A percentile compares a stretch with the other conserved stretches of the same genome.
These are phyloP conservation scores for Bretschneidera sinensis DNA, from an alignment of 345 rosid species.

Conservation along the genomic window DNA sequence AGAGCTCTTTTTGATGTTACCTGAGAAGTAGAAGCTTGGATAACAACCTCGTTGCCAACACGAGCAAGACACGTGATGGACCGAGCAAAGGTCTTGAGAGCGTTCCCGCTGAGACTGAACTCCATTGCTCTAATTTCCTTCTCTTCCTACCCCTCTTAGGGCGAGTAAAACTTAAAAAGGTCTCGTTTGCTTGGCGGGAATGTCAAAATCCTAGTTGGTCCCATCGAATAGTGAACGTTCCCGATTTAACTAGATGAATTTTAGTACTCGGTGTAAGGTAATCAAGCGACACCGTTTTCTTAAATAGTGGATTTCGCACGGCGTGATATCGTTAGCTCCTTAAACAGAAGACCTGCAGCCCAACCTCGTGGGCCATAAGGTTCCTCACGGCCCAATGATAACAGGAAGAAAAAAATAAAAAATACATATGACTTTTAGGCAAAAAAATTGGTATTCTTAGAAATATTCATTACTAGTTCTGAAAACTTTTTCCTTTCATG, in stretches of 20 bases:
- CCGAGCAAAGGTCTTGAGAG: slow-evolving; percentile 72
- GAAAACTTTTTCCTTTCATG: too few species aligned
- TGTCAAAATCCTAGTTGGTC: not conserved
- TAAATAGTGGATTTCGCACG: too few species aligned
- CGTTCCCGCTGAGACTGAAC: slow-evolving; percentile 66
- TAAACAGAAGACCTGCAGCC: too few species aligned
- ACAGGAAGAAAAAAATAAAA: too few species aligned
- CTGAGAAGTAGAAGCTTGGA: slow-evolving; percentile 69
- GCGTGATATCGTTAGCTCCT: too few species aligned
- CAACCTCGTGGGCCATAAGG: too few species aligned
- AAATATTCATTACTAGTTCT: too few species aligned
- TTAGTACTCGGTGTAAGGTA: too few species aligned
- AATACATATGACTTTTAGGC: too few species aligned
- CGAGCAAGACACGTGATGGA: slow-evolving; percentile 76
- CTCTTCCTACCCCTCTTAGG: not conserved
- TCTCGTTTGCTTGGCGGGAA: not conserved
- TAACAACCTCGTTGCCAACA: slow-evolving; percentile 80
- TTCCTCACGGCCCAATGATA: too few species aligned
- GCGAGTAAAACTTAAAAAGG: not conserved
- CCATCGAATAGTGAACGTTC: not conserved
- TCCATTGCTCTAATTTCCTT: slow-evolving; percentile 43
- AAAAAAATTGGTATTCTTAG: too few species aligned
- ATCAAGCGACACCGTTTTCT: too few species aligned
- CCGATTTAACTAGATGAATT: not conserved
- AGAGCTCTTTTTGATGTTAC: slow-evolving; percentile 19